Evolutionary conservation across 805 yeast genomes (phyloP).

Genomic region (Metschnikowia orientalis): DNA sequence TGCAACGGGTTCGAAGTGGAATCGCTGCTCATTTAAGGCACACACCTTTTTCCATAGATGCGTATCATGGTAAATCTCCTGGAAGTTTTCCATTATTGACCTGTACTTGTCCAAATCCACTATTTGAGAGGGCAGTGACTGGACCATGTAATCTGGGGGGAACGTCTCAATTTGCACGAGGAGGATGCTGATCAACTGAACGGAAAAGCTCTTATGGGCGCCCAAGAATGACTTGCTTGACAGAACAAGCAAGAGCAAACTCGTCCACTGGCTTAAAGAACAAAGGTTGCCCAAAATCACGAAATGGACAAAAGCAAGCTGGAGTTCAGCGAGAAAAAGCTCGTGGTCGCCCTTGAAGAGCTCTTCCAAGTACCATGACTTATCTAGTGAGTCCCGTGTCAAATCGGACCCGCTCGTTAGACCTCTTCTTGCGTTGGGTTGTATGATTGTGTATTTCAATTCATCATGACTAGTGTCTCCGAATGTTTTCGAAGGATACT

Average conservation of each 20-base stretch:
- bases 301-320: conserved; percentile 46
- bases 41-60: conserved; percentile 19
- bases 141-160: conserved; percentile 40
- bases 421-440: conserved; percentile 36
- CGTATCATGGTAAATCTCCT: conserved; percentile 7
- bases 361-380: conserved; percentile 51
- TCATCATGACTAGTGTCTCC: conserved; percentile 30
- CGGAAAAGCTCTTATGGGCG: conserved; percentile 22
- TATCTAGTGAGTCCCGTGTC: conserved; percentile 54
- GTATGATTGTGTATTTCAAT: conserved; percentile 40
- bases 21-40: conserved; percentile 5
- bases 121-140: conserved; percentile 14
- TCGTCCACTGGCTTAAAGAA: conserved; percentile 62
- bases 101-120: conserved; percentile 19
- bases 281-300: conserved; percentile 59
- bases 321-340: conserved; percentile 48
- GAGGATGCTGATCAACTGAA: conserved; percentile 28
- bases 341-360: conserved; percentile 29
- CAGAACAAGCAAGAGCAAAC: conserved; percentile 41
- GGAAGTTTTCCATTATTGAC: conserved; percentile 20
- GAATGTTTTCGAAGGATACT: conserved; percentile 15
- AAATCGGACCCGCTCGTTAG: conserved; percentile 25
- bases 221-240: conserved; percentile 23
- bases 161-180: conserved; percentile 34
- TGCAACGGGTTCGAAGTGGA: conserved; percentile 3